These are phyloP conservation scores for Bassia scoparia DNA, from an alignment of 148 eudicot species.

Conservation along the genomic window DNA sequence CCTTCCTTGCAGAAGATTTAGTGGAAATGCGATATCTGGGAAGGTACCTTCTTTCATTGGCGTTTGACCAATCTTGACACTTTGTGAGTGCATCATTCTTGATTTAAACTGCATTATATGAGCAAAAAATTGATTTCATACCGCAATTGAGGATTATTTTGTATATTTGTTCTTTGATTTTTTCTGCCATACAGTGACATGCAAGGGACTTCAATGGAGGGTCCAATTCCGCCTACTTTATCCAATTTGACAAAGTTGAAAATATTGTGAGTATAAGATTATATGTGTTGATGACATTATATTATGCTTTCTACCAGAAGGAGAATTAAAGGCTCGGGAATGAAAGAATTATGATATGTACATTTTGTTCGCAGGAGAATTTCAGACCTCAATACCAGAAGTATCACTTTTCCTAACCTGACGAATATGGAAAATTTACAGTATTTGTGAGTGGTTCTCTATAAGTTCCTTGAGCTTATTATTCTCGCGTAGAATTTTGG, in stretches of 20 bases:
- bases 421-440: conserved; percentile 29
- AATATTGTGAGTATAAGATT: conserved; percentile 45
- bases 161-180: neutral
- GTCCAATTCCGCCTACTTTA: conserved; percentile 68
- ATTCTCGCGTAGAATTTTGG: too few species aligned
- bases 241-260: conserved; percentile 41
- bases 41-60: conserved; percentile 73
- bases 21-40: conserved; percentile 62
- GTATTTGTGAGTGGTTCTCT: conserved; percentile 48
- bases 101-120: neutral
- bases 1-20: conserved; percentile 58
- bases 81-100: conserved; percentile 46
- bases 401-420: conserved; percentile 51
- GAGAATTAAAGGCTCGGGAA: neutral
- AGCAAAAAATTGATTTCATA: neutral
- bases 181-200: conserved; percentile 42
- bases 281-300: neutral
- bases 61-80: conserved; percentile 42
- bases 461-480: neutral
- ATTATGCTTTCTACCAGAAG: neutral
- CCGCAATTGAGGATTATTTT: neutral
- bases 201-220: conserved; percentile 76
- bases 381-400: conserved; percentile 49
- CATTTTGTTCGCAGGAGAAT: conserved; percentile 58
- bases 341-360: conserved; percentile 7